These are phyloP conservation scores for Filobasidium wieringae DNA, from an alignment of 768 basidiomycete genomes.

Conservation along the genomic window DNA sequence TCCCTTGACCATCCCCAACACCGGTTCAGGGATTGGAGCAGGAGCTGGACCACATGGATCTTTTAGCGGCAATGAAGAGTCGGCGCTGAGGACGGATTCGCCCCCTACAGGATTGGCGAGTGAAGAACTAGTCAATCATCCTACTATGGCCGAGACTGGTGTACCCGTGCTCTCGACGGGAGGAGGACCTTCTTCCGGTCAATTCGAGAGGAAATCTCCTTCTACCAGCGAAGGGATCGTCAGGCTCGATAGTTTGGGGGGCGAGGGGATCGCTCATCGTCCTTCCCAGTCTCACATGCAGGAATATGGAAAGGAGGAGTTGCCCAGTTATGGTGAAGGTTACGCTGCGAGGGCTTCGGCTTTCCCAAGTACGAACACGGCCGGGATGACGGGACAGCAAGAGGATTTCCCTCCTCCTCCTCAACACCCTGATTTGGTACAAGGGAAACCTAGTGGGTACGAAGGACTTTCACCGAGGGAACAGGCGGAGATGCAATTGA, in stretches of 20 bases:
- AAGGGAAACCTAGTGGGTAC: neutral
- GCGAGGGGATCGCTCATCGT: neutral
- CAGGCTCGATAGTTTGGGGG: conserved; percentile 12
- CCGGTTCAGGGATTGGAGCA: neutral
- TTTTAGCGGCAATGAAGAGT: neutral
- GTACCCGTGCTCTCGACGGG: conserved; percentile 3
- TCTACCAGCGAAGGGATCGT: conserved; percentile 2
- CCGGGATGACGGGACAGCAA: neutral
- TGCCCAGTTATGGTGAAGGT: neutral
- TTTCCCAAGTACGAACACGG: neutral
- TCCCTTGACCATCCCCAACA: conserved; percentile 4
- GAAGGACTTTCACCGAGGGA: conserved; percentile 5
- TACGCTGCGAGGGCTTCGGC: neutral
- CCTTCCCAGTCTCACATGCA: neutral
- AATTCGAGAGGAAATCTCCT: conserved; percentile 3
- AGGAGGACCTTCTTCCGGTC: conserved; percentile 7
- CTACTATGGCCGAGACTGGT: conserved; percentile 15
- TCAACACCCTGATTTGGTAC: conserved; percentile 1
- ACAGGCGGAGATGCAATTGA: conserved; percentile 10
- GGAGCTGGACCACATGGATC: no score
- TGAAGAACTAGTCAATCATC: neutral
- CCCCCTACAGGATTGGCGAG: neutral
- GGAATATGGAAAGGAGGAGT: neutral
- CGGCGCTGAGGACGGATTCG: neutral
- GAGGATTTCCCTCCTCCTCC: conserved; percentile 4